Percentiles rank a stretch among this genome's conserved stretches.
Conservation (phyloP, 495 filamentous ascomycete genomes). For the Tirmania nivea region DNA sequence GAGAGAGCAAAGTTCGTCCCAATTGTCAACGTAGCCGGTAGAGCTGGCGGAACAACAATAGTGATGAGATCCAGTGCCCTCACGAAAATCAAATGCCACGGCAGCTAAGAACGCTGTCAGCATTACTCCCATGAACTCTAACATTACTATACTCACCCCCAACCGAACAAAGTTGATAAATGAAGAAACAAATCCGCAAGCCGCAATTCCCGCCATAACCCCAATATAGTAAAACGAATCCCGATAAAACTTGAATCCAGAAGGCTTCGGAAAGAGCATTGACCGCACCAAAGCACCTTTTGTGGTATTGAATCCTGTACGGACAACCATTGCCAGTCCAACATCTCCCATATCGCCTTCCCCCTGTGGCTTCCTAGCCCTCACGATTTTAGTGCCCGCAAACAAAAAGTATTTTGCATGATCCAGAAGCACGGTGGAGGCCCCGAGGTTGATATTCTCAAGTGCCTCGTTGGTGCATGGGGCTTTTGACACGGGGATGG, state of each 20-base stretch:
- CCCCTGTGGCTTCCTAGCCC: constrained; percentile 64
- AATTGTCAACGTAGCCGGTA: constrained; percentile 92
- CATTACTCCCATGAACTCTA: background rate
- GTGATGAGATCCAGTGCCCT: constrained; percentile 90
- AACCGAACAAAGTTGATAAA: constrained; percentile 82
- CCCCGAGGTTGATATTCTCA: constrained; percentile 44
- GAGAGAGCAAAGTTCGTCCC: constrained; percentile 88
- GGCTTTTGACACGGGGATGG: constrained; percentile 83
- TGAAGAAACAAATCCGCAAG: constrained; percentile 70
- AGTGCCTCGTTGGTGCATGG: constrained; percentile 72
- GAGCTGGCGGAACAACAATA: constrained; percentile 87
- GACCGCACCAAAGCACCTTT: constrained; percentile 91
- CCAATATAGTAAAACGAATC: constrained; percentile 97
- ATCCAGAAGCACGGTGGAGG: constrained; percentile 55
- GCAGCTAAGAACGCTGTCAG: constrained; percentile 14
- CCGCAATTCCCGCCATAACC: constrained; percentile 81
- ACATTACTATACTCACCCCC: constrained; percentile 25
- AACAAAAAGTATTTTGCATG: constrained; percentile 79
- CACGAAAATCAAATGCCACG: constrained; percentile 76
- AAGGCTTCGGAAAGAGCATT: constrained; percentile 97
- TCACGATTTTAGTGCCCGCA: constrained; percentile 83
- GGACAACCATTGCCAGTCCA: constrained; percentile 71
- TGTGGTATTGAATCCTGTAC: constrained; percentile 92
- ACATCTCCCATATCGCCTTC: constrained; percentile 67
- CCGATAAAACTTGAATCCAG: constrained; percentile 92